A percentile compares a stretch with the other conserved stretches of the same genome.
Evolutionary conservation across 2,329 filamentous ascomycete genomes (phyloP).

Genomic region (Rhinocladiella similis): DNA sequence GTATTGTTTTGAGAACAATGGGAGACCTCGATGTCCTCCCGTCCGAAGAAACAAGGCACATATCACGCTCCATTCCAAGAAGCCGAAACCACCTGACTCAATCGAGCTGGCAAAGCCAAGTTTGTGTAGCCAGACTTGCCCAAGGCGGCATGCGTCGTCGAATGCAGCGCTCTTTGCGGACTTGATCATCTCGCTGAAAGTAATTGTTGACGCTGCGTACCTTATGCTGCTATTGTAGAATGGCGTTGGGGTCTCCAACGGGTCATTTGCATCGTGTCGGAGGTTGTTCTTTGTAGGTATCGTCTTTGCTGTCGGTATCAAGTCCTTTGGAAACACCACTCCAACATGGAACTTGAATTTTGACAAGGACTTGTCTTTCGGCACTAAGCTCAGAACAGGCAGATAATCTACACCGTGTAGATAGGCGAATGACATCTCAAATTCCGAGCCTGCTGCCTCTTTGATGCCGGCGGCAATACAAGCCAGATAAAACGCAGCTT

Average conservation of each 20-base stretch:
- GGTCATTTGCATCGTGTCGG: constrained; percentile 43
- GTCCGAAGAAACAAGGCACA: constrained; percentile 77
- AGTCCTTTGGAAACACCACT: constrained; percentile 66
- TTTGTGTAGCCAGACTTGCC: constrained; percentile 85
- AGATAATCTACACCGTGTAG: constrained; percentile 74
- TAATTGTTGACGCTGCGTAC: constrained; percentile 70
- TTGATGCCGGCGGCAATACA: constrained; percentile 73
- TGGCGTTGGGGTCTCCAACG: constrained; percentile 57
- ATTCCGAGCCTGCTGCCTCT: constrained; percentile 52
- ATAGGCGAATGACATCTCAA: constrained; percentile 63
- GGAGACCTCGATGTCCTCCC: constrained; percentile 70
- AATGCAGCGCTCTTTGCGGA: constrained; percentile 69
- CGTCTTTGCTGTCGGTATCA: constrained; percentile 73
- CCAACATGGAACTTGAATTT: constrained; percentile 63
- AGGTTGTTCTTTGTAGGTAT: constrained; percentile 69
- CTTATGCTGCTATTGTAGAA: constrained; percentile 88
- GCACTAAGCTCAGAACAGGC: constrained; percentile 60
- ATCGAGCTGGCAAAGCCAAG: constrained; percentile 72
- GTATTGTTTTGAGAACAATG: constrained; percentile 74
- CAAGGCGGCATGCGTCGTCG: constrained; percentile 80
- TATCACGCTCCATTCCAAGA: constrained; percentile 85
- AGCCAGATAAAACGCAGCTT: constrained; percentile 86
- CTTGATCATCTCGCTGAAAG: constrained; percentile 75
- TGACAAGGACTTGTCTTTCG: constrained; percentile 28
- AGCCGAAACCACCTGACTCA: constrained; percentile 81